Base-by-base conservation (phyloP, 1,284 basidiomycete genomes). In the Hymenochaete sp. region DNA sequence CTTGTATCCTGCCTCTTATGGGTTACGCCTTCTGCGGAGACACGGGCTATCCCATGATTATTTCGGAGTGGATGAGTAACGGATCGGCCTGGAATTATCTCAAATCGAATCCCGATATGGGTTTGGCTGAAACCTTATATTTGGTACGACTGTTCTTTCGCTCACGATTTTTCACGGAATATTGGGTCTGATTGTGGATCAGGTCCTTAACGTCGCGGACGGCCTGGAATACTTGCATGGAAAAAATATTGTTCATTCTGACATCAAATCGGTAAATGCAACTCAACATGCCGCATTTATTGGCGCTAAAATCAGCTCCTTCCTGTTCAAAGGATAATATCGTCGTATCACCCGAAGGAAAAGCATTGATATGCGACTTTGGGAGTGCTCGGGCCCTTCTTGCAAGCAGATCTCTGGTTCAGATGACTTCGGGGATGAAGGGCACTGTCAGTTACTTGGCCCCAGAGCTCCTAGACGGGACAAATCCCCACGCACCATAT, bases 21-120 rank as follows among this genome's bases (percentile, higher is more conserved):
- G 47, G 47, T n/a, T 49, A 39, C n/a, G 22, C 41, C 29, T 29
- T 44, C 7, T 28, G 35, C 11, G 47, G 42, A 10, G 45, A 37
- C 6, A 14, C 26, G n/a, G 25, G 39, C 13, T 41, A 37, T 29
- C 47, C 43, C 8, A 36, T 43, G 3, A 11, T 49, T 3, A 26
- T 49, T 9, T 39, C 47, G 4, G 42, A 49, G 24, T 49, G 42
- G 47, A 49, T 49, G 37, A 21, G 36, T 7, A 38, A 33, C n/a
- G 47, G 47, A 9, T 25, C 42, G 18, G 16, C 31, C 2, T 7
- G 24, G 21, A 11, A 25, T 4, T 43, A 38, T 33, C 9, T 45
- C 13, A 25, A 44, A 13, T n/a, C 21, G 9, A 16, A 44, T 38
- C 13, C 14, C 19, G 25, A 37, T 5, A 4, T 11, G 7, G 22